Percentiles rank a stretch among this genome's conserved stretches.
These are phyloP conservation scores for Pichia paraexigua DNA, from an alignment of 805 yeast genomes.

Conservation along the genomic window DNA sequence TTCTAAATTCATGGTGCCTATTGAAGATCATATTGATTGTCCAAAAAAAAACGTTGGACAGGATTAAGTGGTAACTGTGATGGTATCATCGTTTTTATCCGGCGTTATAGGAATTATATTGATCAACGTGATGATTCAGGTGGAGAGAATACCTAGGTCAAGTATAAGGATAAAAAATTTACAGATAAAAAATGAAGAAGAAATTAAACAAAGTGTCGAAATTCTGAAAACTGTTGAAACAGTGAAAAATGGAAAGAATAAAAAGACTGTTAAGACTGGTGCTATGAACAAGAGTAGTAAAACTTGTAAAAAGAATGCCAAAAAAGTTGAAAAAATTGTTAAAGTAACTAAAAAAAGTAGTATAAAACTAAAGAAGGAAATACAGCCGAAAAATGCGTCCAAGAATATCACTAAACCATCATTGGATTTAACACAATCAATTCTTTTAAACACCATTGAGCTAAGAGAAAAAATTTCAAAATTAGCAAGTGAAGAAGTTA, in stretches of 20 bases:
- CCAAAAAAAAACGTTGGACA: not conserved
- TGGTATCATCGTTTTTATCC: not conserved
- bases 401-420: not conserved
- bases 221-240: not conserved
- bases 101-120: not conserved
- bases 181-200: not conserved
- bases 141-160: not conserved
- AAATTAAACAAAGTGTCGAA: not conserved
- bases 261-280: not conserved
- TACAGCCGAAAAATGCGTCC: not conserved
- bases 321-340: not conserved
- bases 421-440: not conserved
- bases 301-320: not conserved
- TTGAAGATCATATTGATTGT: not conserved
- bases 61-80: not conserved
- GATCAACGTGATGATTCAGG: not conserved
- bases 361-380: not conserved
- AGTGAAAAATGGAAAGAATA: not conserved
- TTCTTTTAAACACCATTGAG: not conserved
- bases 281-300: no score
- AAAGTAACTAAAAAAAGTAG: not conserved
- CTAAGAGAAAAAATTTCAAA: constrained; percentile 2
- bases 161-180: not conserved
- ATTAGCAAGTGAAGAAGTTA: not conserved
- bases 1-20: not conserved